Percentiles rank a stretch among this genome's conserved stretches.
Evolutionary conservation across 352 stramenopile species (phyloP).

Genomic region (Phytophthora megakarya): DNA sequence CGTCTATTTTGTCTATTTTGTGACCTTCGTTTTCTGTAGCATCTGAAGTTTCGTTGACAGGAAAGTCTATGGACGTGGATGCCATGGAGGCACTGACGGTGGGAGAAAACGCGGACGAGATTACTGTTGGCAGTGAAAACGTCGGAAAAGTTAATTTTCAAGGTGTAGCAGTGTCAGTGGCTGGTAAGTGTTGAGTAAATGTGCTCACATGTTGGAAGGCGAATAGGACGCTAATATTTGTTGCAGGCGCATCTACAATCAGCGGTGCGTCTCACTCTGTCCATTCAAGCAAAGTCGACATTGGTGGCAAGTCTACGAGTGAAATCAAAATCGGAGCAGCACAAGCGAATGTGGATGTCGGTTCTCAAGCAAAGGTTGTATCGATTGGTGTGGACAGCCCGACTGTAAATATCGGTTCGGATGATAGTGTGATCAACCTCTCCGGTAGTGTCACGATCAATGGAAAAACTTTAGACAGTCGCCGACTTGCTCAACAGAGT

Average conservation of each 20-base stretch:
- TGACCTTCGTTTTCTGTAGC: slow-evolving; percentile 21
- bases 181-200: slow-evolving; percentile 24
- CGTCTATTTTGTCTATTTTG: slow-evolving; percentile 3
- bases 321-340: slow-evolving; percentile 42
- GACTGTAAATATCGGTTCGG: slow-evolving; percentile 46
- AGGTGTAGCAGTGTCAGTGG: slow-evolving; percentile 20
- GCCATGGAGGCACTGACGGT: slow-evolving; percentile 28
- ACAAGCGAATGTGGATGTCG: slow-evolving; percentile 34
- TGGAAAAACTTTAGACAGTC: slow-evolving; percentile 43
- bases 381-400: slow-evolving; percentile 38
- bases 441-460: slow-evolving; percentile 63
- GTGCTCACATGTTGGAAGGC: not conserved
- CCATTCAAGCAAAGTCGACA: slow-evolving; percentile 30
- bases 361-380: slow-evolving; percentile 28
- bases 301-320: slow-evolving; percentile 43
- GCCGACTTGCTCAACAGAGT: slow-evolving; percentile 24
- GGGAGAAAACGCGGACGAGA: slow-evolving; percentile 22
- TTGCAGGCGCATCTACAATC: slow-evolving; percentile 33
- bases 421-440: slow-evolving; percentile 39
- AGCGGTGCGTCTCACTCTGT: slow-evolving; percentile 30
- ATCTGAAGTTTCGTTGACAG: slow-evolving; percentile 34
- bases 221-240: not conserved
- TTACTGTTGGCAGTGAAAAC: slow-evolving; percentile 31
- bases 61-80: slow-evolving; percentile 30
- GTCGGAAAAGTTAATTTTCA: slow-evolving; percentile 28